Percentiles rank a stretch among this genome's conserved stretches.
Evolutionary conservation across 2,329 filamentous ascomycete genomes (phyloP).

Genomic region (Plenodomus lindquistii): DNA sequence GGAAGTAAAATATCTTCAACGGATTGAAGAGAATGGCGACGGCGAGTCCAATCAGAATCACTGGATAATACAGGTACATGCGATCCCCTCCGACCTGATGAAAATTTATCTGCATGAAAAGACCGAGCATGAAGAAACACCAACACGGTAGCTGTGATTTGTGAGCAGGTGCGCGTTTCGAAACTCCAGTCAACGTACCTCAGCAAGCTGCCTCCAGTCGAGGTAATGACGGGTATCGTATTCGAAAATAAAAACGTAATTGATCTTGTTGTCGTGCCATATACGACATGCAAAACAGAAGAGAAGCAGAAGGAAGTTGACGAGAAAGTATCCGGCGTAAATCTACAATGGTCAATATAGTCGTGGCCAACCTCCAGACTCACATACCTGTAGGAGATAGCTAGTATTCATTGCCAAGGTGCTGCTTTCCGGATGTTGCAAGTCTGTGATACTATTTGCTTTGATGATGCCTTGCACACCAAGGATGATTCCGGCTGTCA

Average conservation of each 20-base stretch:
- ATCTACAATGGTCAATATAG: slow-evolving; percentile 58
- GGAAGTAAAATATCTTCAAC: slow-evolving; percentile 71
- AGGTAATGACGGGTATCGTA: slow-evolving; percentile 84
- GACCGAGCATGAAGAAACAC: slow-evolving; percentile 73
- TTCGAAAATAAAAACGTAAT: slow-evolving; percentile 96
- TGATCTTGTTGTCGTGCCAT: slow-evolving; percentile 85
- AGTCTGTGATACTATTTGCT: slow-evolving; percentile 35
- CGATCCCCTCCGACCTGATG: slow-evolving; percentile 64
- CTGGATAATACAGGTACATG: slow-evolving; percentile 84
- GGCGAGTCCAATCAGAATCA: slow-evolving; percentile 74
- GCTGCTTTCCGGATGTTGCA: slow-evolving; percentile 13
- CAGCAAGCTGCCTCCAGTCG: slow-evolving; percentile 85
- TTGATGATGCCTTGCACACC: slow-evolving; percentile 50
- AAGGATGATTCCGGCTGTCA: slow-evolving; percentile 49
- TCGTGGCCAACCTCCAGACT: slow-evolving; percentile 58
- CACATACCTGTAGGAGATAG: slow-evolving; percentile 65
- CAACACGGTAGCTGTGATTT: slow-evolving; percentile 71
- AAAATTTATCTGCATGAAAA: slow-evolving; percentile 91
- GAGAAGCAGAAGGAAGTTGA: slow-evolving; percentile 76
- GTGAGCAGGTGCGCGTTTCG: slow-evolving; percentile 9
- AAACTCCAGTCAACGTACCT: slow-evolving; percentile 51
- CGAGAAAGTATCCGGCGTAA: slow-evolving; percentile 89
- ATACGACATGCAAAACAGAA: slow-evolving; percentile 84
- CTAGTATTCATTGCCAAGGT: slow-evolving; percentile 39
- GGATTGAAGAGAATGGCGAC: slow-evolving; percentile 75